Conservation (phyloP, 2,329 filamentous ascomycete genomes). For the Graphium sp. region DNA sequence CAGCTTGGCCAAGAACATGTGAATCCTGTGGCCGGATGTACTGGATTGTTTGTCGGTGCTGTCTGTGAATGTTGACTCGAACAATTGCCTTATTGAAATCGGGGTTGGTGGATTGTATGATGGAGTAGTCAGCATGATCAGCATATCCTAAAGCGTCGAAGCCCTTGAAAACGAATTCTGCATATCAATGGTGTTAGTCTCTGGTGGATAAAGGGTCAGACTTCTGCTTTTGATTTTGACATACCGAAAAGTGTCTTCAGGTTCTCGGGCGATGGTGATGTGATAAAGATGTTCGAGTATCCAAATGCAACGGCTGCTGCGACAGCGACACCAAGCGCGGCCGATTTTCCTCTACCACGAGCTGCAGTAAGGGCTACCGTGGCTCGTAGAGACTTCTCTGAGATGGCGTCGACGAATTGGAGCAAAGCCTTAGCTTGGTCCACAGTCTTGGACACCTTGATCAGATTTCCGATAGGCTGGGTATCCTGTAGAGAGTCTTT, state of each 20-base stretch:
- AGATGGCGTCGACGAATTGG: slow-evolving; percentile 90
- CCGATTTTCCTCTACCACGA: slow-evolving; percentile 91
- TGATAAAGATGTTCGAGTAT: slow-evolving; percentile 99
- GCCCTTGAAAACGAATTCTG: slow-evolving; percentile 97
- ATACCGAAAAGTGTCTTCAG: slow-evolving; percentile 95
- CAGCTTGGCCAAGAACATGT: slow-evolving; percentile 86
- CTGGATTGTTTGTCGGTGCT: slow-evolving; percentile 94
- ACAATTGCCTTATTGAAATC: slow-evolving; percentile 99
- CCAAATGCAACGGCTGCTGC: slow-evolving; percentile 89
- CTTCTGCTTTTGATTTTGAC: too few relatives aligned
- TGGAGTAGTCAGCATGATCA: slow-evolving; percentile 93
- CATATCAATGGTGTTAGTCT: too few relatives aligned
- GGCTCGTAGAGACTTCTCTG: slow-evolving; percentile 85
- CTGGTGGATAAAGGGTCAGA: too few relatives aligned
- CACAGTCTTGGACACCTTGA: slow-evolving; percentile 74
- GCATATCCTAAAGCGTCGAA: slow-evolving; percentile 90
- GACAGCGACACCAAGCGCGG: slow-evolving; percentile 83
- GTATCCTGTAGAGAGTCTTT: slow-evolving; percentile 78
- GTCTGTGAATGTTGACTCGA: slow-evolving; percentile 83
- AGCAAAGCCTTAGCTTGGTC: slow-evolving; percentile 96
- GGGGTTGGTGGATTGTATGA: slow-evolving; percentile 94
- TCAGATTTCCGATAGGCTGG: slow-evolving; percentile 69
- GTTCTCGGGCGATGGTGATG: slow-evolving; percentile 92
- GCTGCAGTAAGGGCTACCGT: slow-evolving; percentile 89
- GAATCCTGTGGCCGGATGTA: slow-evolving; percentile 96